Evolutionary conservation across 2,329 filamentous ascomycete species (phyloP), one percentile per base, ranked within the genome.

Genomic region (Ustilaginoidea virens): DNA sequence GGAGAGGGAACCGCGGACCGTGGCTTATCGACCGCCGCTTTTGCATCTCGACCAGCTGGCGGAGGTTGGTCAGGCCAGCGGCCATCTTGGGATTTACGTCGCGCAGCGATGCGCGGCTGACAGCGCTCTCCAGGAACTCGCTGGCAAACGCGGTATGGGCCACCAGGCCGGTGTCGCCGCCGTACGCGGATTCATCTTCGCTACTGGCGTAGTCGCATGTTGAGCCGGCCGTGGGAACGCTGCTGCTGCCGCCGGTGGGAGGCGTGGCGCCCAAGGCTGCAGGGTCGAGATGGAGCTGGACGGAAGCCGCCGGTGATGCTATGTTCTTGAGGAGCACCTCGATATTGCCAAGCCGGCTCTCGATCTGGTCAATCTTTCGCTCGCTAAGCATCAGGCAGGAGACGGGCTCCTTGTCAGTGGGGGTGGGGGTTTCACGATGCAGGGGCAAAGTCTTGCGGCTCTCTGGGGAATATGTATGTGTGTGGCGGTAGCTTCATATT

Each of bases 91-190:
- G 58, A 34, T 58, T 57, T 17, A 56, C 45, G 25, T 58, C 51
- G 19, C 52, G 51, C 4, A 66, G 46, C 1, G 63, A 55, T 1
- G 61, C 61, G 15, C 58, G 54, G 36, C 56, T 49, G 16, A 66
- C 63, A n/a, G 61, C 60, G 33, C 60, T 53, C 39, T 70, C 63
- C 14, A 69, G 56, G 23, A 69, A 65, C 37, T 66, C 60, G 41
- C 54, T 62, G 14, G 63, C 66, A 39, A 68, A 67, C n/a, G 55
- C 56, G 3, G 66, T 61, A 32, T 67, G 63, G 4, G 59, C 58
- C 4, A 60, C 49, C 25, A 67, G 50, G 13, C 59, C 61, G 2
- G 60, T 57, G 39, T 61, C 56, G n/a, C 60, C 62, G 34, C 62
- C 53, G 40, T 61, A 56, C 10, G 51, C 51, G 10, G 53, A 53